A percentile compares a stretch with the other conserved stretches of the same genome.
phyloP scores from a whole-genome alignment of 371 early-diverging fungal genomes.

The Apophysomyces ossiformis region DNA sequence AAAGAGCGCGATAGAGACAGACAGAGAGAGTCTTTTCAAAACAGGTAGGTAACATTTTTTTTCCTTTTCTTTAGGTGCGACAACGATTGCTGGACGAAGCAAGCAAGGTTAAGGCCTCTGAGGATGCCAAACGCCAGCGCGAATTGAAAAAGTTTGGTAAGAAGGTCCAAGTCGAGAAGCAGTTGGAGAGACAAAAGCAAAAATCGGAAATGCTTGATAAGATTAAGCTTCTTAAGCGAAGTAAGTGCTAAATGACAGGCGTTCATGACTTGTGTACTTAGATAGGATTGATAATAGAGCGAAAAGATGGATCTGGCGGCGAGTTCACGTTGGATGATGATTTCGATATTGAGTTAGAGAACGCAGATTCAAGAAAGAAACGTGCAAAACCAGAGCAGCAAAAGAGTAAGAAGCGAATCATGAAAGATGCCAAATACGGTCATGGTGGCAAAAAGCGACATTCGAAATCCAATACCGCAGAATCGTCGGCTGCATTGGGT shows the following conservation, averaged over 20 bases:
- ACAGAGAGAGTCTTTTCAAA: not conserved
- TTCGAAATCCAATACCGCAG: conserved; percentile 82
- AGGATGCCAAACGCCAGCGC: conserved; percentile 85
- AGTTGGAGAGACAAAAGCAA: conserved; percentile 76
- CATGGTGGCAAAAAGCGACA: conserved; percentile 87
- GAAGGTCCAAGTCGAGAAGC: conserved; percentile 93
- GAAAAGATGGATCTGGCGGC: conserved; percentile 55
- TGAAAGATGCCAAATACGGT: conserved; percentile 80
- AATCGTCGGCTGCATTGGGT: conserved; percentile 73
- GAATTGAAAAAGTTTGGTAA: conserved; percentile 96
- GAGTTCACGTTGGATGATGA: conserved; percentile 70
- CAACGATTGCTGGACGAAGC: conserved; percentile 85
- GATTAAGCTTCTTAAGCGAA: conserved; percentile 89
- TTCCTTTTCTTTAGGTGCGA: conserved; percentile 55
- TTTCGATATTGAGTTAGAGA: conserved; percentile 83
- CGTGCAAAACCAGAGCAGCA: conserved; percentile 27
- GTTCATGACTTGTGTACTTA: not conserved
- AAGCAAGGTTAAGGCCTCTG: conserved; percentile 78
- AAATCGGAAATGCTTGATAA: conserved; percentile 88
- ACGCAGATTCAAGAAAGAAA: conserved; percentile 50
- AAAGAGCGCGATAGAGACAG: not conserved
- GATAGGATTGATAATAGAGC: conserved; percentile 39
- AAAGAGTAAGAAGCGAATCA: conserved; percentile 53
- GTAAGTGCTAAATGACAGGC: conserved; percentile 45
- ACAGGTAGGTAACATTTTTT: not conserved